Evolutionary conservation across 2,329 filamentous ascomycete species (phyloP).

Genomic region (Penicillium aurantiogriseum): DNA sequence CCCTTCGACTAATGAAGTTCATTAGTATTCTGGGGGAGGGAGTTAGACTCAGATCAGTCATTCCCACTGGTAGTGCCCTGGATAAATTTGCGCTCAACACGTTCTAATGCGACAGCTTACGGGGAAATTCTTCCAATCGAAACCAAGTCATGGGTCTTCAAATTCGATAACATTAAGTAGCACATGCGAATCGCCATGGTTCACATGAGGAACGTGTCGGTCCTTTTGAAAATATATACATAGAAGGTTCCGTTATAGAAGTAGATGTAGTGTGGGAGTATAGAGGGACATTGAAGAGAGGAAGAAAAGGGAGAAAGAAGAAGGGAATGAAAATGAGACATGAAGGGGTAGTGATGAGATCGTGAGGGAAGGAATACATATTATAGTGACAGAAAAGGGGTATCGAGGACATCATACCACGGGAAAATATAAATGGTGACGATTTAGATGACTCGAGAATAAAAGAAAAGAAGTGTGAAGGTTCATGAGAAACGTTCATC

Average conservation of each 20-base stretch:
- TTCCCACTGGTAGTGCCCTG: too few relatives aligned
- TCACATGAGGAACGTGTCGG: neutral
- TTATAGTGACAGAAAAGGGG: neutral
- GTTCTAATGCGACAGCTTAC: neutral
- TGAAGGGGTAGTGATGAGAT: neutral
- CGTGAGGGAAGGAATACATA: neutral
- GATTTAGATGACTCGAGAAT: neutral
- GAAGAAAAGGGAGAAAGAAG: neutral
- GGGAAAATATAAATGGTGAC: neutral
- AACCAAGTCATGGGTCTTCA: neutral
- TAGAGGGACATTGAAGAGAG: neutral
- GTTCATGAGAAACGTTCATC: slow-evolving; percentile 12
- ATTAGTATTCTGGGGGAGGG: neutral
- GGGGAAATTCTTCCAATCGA: neutral
- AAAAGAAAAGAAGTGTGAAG: neutral
- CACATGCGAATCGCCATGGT: slow-evolving; percentile 6
- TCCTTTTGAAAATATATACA: slow-evolving; percentile 17
- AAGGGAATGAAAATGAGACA: neutral
- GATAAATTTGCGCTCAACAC: neutral
- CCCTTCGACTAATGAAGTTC: neutral
- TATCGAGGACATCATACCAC: neutral
- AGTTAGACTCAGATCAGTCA: neutral
- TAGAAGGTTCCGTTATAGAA: slow-evolving; percentile 3
- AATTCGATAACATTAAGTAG: slow-evolving; percentile 10
- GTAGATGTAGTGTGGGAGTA: neutral